A percentile compares a stretch with the other conserved stretches of the same genome.
Evolutionary conservation across 129 eudicot genomes (phyloP).

Genomic region (Erigeron canadensis): DNA sequence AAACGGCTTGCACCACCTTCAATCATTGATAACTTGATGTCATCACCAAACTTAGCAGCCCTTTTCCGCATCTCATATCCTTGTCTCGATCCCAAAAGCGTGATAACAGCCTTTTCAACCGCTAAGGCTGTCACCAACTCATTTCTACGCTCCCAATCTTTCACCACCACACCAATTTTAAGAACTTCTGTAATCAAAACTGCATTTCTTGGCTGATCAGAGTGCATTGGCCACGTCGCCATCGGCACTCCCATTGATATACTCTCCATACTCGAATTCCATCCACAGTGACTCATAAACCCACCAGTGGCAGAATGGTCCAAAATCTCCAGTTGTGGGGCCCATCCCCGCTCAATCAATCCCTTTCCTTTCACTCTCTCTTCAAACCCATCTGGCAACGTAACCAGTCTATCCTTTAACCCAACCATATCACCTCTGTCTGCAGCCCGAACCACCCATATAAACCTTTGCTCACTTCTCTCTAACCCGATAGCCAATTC

Average conservation of each 20-base stretch:
- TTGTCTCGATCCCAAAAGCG: neutral
- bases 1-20: constrained; percentile 3
- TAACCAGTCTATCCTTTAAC: neutral
- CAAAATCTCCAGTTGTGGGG: constrained; percentile 6
- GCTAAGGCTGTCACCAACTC: neutral
- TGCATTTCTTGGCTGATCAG: constrained; percentile 14
- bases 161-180: neutral
- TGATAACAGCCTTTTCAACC: neutral
- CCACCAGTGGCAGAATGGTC: constrained; percentile 4
- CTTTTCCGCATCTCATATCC: neutral
- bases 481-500: constrained; percentile 8
- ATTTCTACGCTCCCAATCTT: constrained; percentile 5
- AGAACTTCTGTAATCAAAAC: neutral
- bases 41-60: neutral
- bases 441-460: neutral
- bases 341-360: constrained; percentile 7
- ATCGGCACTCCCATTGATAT: neutral
- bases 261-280: constrained; percentile 18
- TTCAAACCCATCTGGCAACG: constrained; percentile 11
- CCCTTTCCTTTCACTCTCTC: constrained; percentile 13
- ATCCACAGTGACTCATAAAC: constrained; percentile 10
- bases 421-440: neutral
- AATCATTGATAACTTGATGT: neutral
- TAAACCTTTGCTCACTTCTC: neutral
- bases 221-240: constrained; percentile 11